Conservation (phyloP, 331 rosid genomes). For the Dryas integrifolia region DNA sequence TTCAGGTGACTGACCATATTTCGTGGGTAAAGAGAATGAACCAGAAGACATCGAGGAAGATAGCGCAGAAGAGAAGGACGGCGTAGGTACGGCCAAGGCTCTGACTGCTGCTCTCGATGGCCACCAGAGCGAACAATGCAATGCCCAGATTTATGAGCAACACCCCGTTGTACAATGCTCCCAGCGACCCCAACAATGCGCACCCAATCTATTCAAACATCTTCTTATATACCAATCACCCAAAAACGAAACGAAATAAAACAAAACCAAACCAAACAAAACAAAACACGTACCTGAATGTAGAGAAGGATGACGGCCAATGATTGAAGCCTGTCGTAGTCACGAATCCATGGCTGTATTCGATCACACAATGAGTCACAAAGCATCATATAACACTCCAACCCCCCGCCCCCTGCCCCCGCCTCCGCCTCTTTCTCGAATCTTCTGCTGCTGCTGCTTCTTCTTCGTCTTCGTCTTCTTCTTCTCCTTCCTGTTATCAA, state of each 20-base stretch:
- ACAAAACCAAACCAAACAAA: neutral
- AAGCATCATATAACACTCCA: slow-evolving; percentile 57
- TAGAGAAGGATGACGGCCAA: slow-evolving; percentile 76
- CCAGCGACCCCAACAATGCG: slow-evolving; percentile 89
- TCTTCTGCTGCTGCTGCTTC: neutral
- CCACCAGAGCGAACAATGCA: slow-evolving; percentile 90
- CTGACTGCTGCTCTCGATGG: slow-evolving; percentile 96
- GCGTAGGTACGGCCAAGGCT: slow-evolving; percentile 92
- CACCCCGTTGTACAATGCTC: slow-evolving; percentile 88
- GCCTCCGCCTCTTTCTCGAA: slow-evolving; percentile 22
- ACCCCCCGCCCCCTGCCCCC: neutral
- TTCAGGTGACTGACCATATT: slow-evolving; percentile 55
- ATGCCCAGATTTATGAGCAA: slow-evolving; percentile 68
- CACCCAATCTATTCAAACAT: slow-evolving; percentile 60
- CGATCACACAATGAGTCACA: slow-evolving; percentile 70
- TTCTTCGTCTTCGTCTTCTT: neutral
- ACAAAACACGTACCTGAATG: slow-evolving; percentile 56
- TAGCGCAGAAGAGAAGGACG: slow-evolving; percentile 70
- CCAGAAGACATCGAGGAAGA: slow-evolving; percentile 80
- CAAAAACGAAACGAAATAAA: neutral
- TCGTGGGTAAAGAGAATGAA: slow-evolving; percentile 72
- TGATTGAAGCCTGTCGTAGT: slow-evolving; percentile 83
- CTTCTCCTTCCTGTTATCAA: neutral
- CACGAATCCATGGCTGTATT: slow-evolving; percentile 83
- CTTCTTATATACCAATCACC: too few species aligned